phyloP scores from a whole-genome alignment of 371 early-diverging fungal genomes.

The Syncephalastrum contaminatum region DNA sequence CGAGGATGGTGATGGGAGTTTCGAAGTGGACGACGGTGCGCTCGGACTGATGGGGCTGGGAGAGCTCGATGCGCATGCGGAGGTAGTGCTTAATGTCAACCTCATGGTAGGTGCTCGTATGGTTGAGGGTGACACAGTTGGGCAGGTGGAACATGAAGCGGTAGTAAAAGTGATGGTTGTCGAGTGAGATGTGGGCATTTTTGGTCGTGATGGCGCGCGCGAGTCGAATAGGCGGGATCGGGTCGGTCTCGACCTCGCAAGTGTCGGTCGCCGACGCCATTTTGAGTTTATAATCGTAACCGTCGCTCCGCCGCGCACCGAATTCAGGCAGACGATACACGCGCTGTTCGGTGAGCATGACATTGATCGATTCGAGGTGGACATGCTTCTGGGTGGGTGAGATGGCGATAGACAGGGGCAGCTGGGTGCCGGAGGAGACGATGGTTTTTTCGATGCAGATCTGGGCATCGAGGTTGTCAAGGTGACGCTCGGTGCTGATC shows the following conservation, averaged over 20 bases:
- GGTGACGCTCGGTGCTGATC: constrained; percentile 36
- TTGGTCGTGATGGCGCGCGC: constrained; percentile 33
- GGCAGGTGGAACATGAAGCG: constrained; percentile 41
- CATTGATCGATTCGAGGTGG: constrained; percentile 30
- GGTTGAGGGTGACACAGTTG: constrained; percentile 43
- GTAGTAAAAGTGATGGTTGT: constrained; percentile 35
- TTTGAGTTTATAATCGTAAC: constrained; percentile 36
- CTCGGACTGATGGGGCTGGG: constrained; percentile 15
- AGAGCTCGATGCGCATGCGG: constrained; percentile 37
- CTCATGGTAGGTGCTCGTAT: constrained; percentile 38
- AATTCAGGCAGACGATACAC: constrained; percentile 46
- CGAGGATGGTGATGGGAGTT: constrained; percentile 35
- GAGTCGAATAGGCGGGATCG: constrained; percentile 22
- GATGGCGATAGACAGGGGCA: constrained; percentile 39
- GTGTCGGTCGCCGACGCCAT: constrained; percentile 27
- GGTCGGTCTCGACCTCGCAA: constrained; percentile 15
- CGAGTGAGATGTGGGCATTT: constrained; percentile 44
- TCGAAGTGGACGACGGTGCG: constrained; percentile 28
- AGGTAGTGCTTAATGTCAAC: constrained; percentile 40
- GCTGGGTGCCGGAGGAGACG: constrained; percentile 46
- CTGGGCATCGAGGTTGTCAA: constrained; percentile 35
- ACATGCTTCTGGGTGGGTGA: constrained; percentile 40
- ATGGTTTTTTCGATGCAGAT: constrained; percentile 47
- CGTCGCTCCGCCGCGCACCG: constrained; percentile 32
- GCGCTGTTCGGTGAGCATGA: constrained; percentile 35